A percentile compares a stretch with the other conserved stretches of the same genome.
Conservation (phyloP, 192 early-diverging fungal genomes). For the Coemansia sp. region DNA sequence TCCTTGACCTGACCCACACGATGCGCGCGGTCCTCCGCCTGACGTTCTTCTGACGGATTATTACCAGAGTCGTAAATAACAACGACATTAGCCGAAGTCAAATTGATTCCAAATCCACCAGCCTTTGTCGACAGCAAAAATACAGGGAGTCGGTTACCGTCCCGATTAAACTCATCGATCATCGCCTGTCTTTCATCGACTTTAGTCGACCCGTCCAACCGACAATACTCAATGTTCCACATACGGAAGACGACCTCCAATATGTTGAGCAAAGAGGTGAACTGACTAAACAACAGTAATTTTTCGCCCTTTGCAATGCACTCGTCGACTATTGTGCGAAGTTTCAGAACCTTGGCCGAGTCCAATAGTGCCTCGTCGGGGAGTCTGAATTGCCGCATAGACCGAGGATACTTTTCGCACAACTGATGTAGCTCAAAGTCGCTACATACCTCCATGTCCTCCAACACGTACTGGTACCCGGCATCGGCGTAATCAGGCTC, state of each 20-base stretch:
- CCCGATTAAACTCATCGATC: constrained; percentile 81
- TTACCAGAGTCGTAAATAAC: constrained; percentile 81
- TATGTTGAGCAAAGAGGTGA: constrained; percentile 82
- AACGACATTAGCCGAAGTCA: constrained; percentile 78
- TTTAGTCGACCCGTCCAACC: constrained; percentile 72
- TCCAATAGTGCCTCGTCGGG: constrained; percentile 67
- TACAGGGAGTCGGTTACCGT: constrained; percentile 54
- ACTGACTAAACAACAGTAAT: constrained; percentile 86
- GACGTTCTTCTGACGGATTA: constrained; percentile 85
- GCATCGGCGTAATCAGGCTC: constrained; percentile 81
- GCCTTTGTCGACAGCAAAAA: constrained; percentile 82
- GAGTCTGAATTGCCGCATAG: constrained; percentile 56
- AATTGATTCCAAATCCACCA: constrained; percentile 82
- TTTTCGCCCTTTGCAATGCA: constrained; percentile 32
- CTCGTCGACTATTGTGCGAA: constrained; percentile 64
- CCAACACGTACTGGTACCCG: constrained; percentile 71
- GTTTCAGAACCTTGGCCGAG: constrained; percentile 72
- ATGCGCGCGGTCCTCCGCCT: constrained; percentile 89
- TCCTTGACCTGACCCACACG: constrained; percentile 86
- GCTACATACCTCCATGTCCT: constrained; percentile 87
- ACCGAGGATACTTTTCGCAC: constrained; percentile 49
- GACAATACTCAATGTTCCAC: constrained; percentile 45
- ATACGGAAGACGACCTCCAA: constrained; percentile 71
- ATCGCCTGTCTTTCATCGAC: constrained; percentile 70
- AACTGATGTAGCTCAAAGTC: constrained; percentile 85